Evolutionary conservation across 2,329 filamentous ascomycete species (phyloP), one percentile per base, ranked within the genome.

Genomic region (Ramularia endophylla): DNA sequence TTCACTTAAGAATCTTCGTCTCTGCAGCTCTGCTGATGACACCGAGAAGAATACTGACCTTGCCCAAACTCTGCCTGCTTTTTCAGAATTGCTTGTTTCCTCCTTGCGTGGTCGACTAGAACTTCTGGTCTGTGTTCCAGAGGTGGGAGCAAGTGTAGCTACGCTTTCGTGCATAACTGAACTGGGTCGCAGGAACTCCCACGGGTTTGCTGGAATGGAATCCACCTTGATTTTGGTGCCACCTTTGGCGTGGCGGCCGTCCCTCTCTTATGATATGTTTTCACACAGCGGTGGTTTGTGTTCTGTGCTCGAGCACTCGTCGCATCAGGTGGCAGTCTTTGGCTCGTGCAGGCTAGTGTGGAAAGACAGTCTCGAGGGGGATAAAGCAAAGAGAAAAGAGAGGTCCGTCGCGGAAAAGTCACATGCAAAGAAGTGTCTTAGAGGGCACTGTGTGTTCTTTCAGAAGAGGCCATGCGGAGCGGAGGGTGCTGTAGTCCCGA

Each of bases 21-120:
- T n/a, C n/a, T n/a, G n/a, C n/a, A n/a, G n/a, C n/a, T n/a, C n/a
- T n/a, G n/a, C n/a, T n/a, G n/a, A n/a, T n/a, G n/a, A n/a, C n/a
- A n/a, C n/a, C n/a, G n/a, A n/a, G n/a, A n/a, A n/a, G n/a, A n/a
- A n/a, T n/a, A 25, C 22, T 25, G 22, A 25, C 22, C 22, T 25
- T 6, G 66, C 62, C 70, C 70, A 73, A 27, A 61, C 59, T 36
- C 62, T 56, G 13, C 69, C 69, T 9, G 66, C 61, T 50, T 65
- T 60, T 38, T 58, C 54, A 18, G 54, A 67, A 47, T 69, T 65
- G 30, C 58, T 52, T 19, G 57, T 61, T 40, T 62, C 58, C 45
- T 51, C 53, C 38, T 55, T 44, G 19, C 59, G 50, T 19, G 56
- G 49, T 38, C 55, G 49, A 36, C 52, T 55, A 36, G 50, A 51